Percentiles rank a stretch among this genome's conserved stretches.
phyloP scores from a whole-genome alignment of 2,329 filamentous ascomycete species.

The Cladosporium halotolerans region DNA sequence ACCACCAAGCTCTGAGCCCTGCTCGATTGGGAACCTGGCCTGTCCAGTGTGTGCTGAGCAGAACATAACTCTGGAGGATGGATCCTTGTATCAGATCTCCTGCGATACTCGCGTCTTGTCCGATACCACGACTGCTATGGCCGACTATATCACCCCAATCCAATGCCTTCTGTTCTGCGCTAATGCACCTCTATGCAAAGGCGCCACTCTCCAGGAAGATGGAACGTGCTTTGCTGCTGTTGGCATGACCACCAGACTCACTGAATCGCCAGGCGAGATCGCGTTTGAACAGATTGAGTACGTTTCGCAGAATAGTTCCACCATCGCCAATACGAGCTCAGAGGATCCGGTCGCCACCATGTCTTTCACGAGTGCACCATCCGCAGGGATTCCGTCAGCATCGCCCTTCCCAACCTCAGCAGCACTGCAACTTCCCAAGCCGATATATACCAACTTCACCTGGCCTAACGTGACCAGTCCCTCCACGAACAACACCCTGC shows the following conservation, averaged over 20 bases:
- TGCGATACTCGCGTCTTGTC: neutral
- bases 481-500: neutral
- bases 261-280: neutral
- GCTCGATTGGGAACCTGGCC: neutral
- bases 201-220: neutral
- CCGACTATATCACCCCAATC: neutral
- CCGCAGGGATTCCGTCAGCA: neutral
- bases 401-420: slow-evolving; percentile 1
- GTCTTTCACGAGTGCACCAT: neutral
- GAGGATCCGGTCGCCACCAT: neutral
- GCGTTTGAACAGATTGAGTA: neutral
- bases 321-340: neutral
- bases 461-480: neutral
- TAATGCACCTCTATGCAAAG: neutral
- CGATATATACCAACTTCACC: slow-evolving; percentile 6
- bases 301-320: neutral
- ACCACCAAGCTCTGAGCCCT: neutral
- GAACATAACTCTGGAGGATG: neutral
- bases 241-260: neutral
- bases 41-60: slow-evolving; percentile 2
- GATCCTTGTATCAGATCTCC: neutral
- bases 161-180: neutral
- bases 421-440: neutral
- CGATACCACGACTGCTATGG: neutral
- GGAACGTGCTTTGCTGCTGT: neutral